Conservation (phyloP, 2,329 filamentous ascomycete genomes). For the Cytospora mali region DNA sequence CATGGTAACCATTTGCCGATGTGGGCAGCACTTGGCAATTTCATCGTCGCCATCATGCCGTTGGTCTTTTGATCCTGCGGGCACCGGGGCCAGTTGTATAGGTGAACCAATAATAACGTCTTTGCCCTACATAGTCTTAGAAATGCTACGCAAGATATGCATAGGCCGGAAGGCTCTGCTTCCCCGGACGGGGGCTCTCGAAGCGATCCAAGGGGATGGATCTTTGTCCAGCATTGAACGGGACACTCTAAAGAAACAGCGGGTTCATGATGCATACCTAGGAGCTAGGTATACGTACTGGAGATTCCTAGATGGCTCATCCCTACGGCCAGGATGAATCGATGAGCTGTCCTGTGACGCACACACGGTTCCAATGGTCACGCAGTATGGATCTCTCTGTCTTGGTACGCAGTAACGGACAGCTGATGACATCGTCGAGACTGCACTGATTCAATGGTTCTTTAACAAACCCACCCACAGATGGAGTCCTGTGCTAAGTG, state of each 20-base stretch:
- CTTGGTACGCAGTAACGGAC: neutral
- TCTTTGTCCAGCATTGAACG: neutral
- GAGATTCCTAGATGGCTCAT: neutral
- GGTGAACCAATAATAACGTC: neutral
- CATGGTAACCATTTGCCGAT: neutral
- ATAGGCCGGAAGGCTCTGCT: conserved; percentile 1
- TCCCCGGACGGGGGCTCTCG: neutral
- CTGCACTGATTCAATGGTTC: conserved; percentile 18
- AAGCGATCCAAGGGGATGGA: neutral
- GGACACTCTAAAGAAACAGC: neutral
- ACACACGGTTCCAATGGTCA: neutral
- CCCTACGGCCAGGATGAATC: neutral
- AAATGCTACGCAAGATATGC: neutral
- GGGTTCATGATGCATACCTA: neutral
- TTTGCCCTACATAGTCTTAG: neutral
- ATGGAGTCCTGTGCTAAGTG: conserved; percentile 4
- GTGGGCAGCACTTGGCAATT: neutral
- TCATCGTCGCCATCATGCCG: neutral
- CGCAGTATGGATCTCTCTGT: no score
- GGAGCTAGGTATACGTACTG: neutral
- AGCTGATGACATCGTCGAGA: neutral
- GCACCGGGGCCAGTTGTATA: no score
- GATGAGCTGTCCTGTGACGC: conserved; percentile 3
- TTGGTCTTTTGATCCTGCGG: neutral
- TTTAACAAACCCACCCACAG: conserved; percentile 21